Conservation (phyloP, 495 filamentous ascomycete genomes). For the Penicillium taxi region DNA sequence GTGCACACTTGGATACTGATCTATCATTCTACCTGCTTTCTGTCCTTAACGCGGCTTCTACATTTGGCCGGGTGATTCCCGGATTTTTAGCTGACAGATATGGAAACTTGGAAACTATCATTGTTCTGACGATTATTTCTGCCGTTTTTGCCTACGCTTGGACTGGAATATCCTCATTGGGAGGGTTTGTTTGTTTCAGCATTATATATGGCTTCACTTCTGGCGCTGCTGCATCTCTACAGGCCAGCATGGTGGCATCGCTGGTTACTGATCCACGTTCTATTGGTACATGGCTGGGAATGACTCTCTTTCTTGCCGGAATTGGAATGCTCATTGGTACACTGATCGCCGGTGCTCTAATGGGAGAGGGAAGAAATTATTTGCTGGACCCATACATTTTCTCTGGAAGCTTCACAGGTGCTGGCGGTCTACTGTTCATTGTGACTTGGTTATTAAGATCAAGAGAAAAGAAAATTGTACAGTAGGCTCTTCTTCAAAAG, state of each 20-base stretch:
- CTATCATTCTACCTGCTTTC: slow-evolving; percentile 40
- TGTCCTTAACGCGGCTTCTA: slow-evolving; percentile 39
- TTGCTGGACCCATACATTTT: too few relatives aligned
- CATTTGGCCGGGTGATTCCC: slow-evolving; percentile 38
- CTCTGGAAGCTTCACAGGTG: too few relatives aligned
- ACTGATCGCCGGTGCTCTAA: slow-evolving; percentile 51
- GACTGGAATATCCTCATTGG: slow-evolving; percentile 24
- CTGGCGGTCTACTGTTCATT: too few relatives aligned
- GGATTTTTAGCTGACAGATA: slow-evolving; percentile 33
- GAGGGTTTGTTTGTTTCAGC: slow-evolving; percentile 29
- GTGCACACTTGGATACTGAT: slow-evolving; percentile 9
- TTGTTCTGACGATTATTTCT: slow-evolving; percentile 20
- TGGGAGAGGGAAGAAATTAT: too few relatives aligned
- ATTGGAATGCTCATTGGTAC: slow-evolving; percentile 52
- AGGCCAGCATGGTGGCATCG: slow-evolving; percentile 18
- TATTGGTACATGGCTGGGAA: slow-evolving; percentile 55
- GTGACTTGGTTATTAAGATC: too few relatives aligned
- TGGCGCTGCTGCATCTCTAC: slow-evolving; percentile 30
- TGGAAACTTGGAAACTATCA: slow-evolving; percentile 29
- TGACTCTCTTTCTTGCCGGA: slow-evolving; percentile 43
- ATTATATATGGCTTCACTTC: slow-evolving; percentile 36
- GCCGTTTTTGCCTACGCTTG: slow-evolving; percentile 28
- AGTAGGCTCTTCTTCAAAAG: too few relatives aligned
- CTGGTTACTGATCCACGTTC: slow-evolving; percentile 35
- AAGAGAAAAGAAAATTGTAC: too few relatives aligned